Evolutionary conservation across 306 rosid genomes (phyloP).

Genomic region (Phaseolus lunatus): DNA sequence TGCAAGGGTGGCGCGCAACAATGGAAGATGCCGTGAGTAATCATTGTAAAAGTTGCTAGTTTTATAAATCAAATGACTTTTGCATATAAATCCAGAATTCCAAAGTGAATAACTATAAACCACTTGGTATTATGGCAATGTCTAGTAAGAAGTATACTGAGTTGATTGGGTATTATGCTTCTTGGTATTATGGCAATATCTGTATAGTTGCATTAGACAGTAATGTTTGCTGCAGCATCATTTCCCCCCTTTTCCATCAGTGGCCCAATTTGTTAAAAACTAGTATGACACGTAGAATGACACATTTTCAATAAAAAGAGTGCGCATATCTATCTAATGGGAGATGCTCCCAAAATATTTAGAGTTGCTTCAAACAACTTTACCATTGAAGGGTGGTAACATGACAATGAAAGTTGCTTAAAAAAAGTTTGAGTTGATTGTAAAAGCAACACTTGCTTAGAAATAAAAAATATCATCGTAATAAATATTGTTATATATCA

Average conservation of each 20-base stretch:
- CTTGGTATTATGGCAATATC: slow-evolving; percentile 7
- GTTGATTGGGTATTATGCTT: slow-evolving; percentile 16
- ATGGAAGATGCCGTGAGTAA: slow-evolving; percentile 99
- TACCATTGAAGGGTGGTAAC: no score
- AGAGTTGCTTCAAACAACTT: no score
- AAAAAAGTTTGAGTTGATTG: no score
- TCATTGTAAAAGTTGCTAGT: slow-evolving; percentile 36
- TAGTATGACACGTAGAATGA: not conserved
- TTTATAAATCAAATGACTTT: slow-evolving; percentile 26
- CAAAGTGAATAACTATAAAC: slow-evolving; percentile 17
- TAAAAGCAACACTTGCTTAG: no score
- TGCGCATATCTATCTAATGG: no score
- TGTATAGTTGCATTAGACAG: slow-evolving; percentile 22
- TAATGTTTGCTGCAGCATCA: not conserved
- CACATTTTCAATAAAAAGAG: not conserved
- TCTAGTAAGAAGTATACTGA: slow-evolving; percentile 30
- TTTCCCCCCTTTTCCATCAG: slow-evolving; percentile 15
- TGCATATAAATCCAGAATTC: slow-evolving; percentile 22
- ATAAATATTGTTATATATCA: no score
- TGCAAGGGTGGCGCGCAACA: slow-evolving; percentile 99
- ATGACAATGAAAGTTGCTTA: no score
- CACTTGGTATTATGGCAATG: slow-evolving; percentile 29
- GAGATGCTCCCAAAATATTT: no score
- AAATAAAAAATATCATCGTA: no score
- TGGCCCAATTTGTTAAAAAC: not conserved